Evolutionary conservation across 257 asterid genomes (phyloP).

Genomic region (Solanum corneliomulleri): DNA sequence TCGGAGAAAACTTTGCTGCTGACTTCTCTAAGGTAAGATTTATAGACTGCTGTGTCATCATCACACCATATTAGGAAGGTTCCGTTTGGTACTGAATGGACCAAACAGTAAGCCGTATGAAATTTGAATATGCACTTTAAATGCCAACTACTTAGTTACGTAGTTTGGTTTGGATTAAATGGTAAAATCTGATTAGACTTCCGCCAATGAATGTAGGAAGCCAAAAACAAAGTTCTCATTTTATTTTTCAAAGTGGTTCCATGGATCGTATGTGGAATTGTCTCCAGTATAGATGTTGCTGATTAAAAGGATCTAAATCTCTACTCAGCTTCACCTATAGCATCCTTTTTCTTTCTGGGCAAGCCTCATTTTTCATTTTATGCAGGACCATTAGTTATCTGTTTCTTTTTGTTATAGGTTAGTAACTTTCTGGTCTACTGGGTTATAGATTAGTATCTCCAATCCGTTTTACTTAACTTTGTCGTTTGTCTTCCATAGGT

Average conservation of each 20-base stretch:
- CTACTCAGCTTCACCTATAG: not conserved
- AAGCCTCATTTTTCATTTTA: not conserved
- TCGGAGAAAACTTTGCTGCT: slow-evolving; percentile 63
- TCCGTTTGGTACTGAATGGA: not conserved
- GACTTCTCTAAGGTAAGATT: slow-evolving; percentile 71
- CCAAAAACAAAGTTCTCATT: not conserved
- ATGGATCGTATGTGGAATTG: not conserved
- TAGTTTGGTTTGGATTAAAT: not conserved
- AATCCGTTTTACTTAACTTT: not conserved
- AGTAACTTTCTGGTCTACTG: not conserved
- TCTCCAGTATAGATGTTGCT: not conserved
- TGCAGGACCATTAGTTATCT: not conserved
- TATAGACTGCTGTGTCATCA: not conserved
- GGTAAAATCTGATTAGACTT: not conserved
- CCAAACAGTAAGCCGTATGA: not conserved
- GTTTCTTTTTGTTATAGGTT: not conserved
- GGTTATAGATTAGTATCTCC: not conserved
- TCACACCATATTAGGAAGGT: not conserved
- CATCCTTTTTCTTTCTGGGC: not conserved
- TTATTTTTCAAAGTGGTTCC: not conserved
- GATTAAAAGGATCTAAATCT: not conserved
- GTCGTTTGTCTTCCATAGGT: not conserved
- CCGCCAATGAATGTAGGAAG: not conserved
- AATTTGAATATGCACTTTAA: not conserved
- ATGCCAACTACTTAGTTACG: not conserved